These are phyloP conservation scores for Leccinum pachyderme DNA, from an alignment of 1,284 basidiomycete species.

Conservation along the genomic window DNA sequence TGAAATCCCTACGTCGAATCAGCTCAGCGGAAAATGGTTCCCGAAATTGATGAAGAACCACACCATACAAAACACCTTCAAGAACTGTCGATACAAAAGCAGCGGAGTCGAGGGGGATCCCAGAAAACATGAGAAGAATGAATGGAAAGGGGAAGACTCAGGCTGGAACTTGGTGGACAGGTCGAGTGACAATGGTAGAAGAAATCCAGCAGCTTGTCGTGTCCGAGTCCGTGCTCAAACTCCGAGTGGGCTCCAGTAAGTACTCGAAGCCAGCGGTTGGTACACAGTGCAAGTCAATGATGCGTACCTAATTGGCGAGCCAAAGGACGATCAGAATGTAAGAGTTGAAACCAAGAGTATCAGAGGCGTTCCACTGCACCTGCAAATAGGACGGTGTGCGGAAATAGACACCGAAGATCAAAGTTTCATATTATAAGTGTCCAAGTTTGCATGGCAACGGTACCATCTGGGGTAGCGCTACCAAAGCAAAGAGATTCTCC, in stretches of 20 bases:
- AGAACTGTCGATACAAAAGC: slow-evolving; percentile 8
- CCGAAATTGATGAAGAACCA: background rate
- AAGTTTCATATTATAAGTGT: background rate
- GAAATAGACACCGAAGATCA: background rate
- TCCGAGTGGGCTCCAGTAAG: background rate
- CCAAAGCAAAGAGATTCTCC: background rate
- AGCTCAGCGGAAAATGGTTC: background rate
- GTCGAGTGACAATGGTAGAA: background rate
- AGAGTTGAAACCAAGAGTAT: background rate
- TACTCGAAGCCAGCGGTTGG: background rate
- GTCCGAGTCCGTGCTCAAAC: background rate
- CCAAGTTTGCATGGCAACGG: background rate
- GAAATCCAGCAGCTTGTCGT: background rate
- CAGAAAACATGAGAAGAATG: slow-evolving; percentile 4
- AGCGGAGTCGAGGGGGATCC: slow-evolving; percentile 13
- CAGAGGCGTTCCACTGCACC: background rate
- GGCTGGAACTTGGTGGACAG: background rate
- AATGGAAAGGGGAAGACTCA: background rate
- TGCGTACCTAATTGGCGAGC: background rate
- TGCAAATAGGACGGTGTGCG: background rate
- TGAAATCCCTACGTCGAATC: slow-evolving; percentile 10
- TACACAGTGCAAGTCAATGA: background rate
- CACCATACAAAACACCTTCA: slow-evolving; percentile 15
- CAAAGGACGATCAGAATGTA: background rate
- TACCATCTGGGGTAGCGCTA: background rate